Conservation (phyloP, 2,329 filamentous ascomycete genomes). For the Cytospora chrysosperma region DNA sequence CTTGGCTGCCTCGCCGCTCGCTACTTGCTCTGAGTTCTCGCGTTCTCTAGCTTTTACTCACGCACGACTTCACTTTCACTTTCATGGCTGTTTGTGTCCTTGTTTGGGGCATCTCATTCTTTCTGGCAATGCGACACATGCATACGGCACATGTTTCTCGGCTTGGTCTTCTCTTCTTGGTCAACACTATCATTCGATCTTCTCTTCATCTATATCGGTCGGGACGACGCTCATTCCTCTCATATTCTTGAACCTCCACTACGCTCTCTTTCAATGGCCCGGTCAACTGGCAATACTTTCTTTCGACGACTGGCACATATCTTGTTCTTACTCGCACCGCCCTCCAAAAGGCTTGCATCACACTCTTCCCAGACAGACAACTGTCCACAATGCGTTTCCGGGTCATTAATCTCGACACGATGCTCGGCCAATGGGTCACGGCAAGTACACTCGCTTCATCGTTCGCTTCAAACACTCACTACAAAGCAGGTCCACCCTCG, state of each 20-base stretch:
- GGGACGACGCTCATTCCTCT: background rate
- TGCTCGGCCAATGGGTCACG: background rate
- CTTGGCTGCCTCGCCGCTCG: conserved; percentile 21
- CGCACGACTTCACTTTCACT: background rate
- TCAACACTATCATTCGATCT: background rate
- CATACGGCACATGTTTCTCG: background rate
- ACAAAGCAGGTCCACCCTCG: too few species aligned
- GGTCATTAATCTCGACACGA: too few species aligned
- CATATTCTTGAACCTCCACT: background rate
- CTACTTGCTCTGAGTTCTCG: conserved; percentile 11
- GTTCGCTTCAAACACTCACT: background rate
- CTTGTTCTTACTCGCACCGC: too few species aligned
- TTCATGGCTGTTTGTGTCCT: background rate
- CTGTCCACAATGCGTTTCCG: too few species aligned
- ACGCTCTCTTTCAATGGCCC: too few species aligned
- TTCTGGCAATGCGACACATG: background rate
- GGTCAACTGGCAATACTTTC: too few species aligned
- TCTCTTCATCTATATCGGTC: background rate
- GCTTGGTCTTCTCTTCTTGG: background rate
- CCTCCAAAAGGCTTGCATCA: too few species aligned
- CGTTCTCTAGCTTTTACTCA: background rate
- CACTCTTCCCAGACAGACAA: too few species aligned
- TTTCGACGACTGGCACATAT: too few species aligned
- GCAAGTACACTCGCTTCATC: background rate
- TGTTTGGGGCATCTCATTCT: background rate